Evolutionary conservation across 331 rosid species (phyloP).

Genomic region (Quercus lobata): DNA sequence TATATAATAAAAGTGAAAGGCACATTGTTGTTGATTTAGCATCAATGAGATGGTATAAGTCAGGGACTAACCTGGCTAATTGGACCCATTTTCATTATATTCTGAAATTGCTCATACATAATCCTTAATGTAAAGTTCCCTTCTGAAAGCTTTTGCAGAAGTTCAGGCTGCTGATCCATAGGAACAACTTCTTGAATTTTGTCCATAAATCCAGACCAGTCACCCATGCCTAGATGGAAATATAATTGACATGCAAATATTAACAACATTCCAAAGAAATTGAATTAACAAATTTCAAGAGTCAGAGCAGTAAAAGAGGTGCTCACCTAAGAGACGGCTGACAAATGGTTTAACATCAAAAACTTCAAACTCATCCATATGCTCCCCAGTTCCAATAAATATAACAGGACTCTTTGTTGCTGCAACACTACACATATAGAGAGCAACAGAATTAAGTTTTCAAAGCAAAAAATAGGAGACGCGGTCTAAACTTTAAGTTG

Average conservation of each 20-base stretch:
- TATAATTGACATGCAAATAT: neutral
- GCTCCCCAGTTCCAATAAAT: slow-evolving; percentile 86
- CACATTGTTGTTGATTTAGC: neutral
- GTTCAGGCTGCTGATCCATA: slow-evolving; percentile 85
- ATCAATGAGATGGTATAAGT: neutral
- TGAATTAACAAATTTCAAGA: slow-evolving; percentile 1
- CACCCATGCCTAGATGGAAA: slow-evolving; percentile 69
- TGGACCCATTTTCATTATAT: slow-evolving; percentile 76
- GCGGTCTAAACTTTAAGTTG: neutral
- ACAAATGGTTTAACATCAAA: slow-evolving; percentile 87
- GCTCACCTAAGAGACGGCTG: slow-evolving; percentile 71
- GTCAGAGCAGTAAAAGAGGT: neutral
- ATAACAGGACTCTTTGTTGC: slow-evolving; percentile 89
- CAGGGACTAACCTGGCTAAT: slow-evolving; percentile 52
- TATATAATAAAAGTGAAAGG: neutral
- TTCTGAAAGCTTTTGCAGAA: slow-evolving; percentile 71
- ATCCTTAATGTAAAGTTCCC: slow-evolving; percentile 71
- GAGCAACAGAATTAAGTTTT: slow-evolving; percentile 1
- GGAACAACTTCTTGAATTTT: slow-evolving; percentile 93
- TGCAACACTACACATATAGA: slow-evolving; percentile 57
- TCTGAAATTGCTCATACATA: slow-evolving; percentile 70
- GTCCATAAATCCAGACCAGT: slow-evolving; percentile 82
- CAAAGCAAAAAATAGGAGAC: slow-evolving; percentile 3
- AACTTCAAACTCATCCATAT: slow-evolving; percentile 87
- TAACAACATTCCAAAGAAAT: neutral